phyloP scores from a whole-genome alignment of 352 stramenopile genomes.

The Phytophthora cryptogea region DNA sequence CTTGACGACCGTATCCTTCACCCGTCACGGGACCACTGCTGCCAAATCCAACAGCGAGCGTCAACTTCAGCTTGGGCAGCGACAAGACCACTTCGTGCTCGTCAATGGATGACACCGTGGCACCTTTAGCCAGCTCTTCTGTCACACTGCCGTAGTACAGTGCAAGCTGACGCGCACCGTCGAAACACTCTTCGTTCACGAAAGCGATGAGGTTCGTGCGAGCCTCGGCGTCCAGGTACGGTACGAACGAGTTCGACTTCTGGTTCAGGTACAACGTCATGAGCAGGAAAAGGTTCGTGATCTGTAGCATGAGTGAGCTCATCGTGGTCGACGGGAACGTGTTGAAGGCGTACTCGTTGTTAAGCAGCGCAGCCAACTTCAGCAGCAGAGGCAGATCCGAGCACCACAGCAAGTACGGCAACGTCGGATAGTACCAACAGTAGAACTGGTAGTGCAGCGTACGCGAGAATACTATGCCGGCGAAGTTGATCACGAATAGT shows the following conservation, averaged over 20 bases:
- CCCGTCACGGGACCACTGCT: conserved; percentile 71
- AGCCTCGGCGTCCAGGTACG: conserved; percentile 80
- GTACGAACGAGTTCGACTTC: conserved; percentile 62
- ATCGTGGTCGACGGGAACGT: conserved; percentile 93
- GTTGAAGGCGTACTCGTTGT: conserved; percentile 95
- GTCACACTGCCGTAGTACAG: conserved; percentile 87
- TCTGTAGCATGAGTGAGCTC: conserved; percentile 93
- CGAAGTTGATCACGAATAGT: conserved; percentile 94
- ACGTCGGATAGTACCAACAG: conserved; percentile 95
- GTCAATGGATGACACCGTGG: conserved; percentile 72
- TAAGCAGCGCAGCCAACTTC: conserved; percentile 80
- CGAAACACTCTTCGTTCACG: conserved; percentile 80
- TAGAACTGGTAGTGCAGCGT: conserved; percentile 99
- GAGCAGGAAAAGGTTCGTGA: conserved; percentile 90
- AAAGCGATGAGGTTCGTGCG: conserved; percentile 70
- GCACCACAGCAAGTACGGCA: conserved; percentile 95
- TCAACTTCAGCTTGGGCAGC: conserved; percentile 84
- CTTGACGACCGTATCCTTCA: conserved; percentile 72
- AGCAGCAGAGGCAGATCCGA: conserved; percentile 84
- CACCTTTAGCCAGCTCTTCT: conserved; percentile 70
- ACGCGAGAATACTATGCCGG: conserved; percentile 96
- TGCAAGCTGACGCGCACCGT: conserved; percentile 71
- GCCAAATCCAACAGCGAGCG: conserved; percentile 82
- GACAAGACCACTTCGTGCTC: conserved; percentile 79
- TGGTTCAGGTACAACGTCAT: conserved; percentile 76